These are phyloP conservation scores for Trichophyton equinum DNA, from an alignment of 2,329 filamentous ascomycete species.

Conservation along the genomic window DNA sequence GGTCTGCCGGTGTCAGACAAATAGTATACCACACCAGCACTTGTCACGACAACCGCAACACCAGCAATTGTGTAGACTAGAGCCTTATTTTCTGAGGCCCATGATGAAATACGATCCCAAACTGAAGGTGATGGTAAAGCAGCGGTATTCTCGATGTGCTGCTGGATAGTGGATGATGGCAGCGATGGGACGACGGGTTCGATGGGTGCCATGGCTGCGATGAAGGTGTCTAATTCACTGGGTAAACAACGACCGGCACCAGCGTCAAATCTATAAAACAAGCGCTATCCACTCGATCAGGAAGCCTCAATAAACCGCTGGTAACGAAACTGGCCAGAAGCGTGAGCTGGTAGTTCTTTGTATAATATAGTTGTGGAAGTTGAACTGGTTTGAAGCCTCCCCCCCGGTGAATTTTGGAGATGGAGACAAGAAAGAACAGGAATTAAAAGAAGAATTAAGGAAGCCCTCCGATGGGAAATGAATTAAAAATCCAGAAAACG, in stretches of 20 bases:
- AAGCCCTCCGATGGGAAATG: not conserved
- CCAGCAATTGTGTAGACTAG: constrained; percentile 93
- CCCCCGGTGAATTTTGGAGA: not conserved
- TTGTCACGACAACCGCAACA: constrained; percentile 80
- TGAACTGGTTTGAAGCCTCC: not conserved
- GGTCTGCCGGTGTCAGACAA: constrained; percentile 43
- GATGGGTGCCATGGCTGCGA: not conserved
- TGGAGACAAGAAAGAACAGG: not conserved
- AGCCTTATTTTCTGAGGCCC: constrained; percentile 92
- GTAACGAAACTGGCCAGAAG: not conserved
- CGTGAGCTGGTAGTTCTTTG: not conserved
- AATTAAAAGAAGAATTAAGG: not conserved
- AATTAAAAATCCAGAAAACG: not conserved
- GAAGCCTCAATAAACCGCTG: not conserved
- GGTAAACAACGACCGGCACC: not conserved
- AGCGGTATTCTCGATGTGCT: constrained; percentile 7
- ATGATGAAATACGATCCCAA: constrained; percentile 81
- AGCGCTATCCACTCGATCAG: not conserved
- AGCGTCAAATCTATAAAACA: not conserved
- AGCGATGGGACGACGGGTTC: not conserved
- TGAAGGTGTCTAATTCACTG: not conserved
- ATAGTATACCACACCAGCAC: constrained; percentile 88
- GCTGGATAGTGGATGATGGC: not conserved
- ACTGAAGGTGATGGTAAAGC: constrained; percentile 25
- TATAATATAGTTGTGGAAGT: not conserved